Evolutionary conservation across 1,284 basidiomycete species (phyloP).

Genomic region (Rhodotorula sp.): DNA sequence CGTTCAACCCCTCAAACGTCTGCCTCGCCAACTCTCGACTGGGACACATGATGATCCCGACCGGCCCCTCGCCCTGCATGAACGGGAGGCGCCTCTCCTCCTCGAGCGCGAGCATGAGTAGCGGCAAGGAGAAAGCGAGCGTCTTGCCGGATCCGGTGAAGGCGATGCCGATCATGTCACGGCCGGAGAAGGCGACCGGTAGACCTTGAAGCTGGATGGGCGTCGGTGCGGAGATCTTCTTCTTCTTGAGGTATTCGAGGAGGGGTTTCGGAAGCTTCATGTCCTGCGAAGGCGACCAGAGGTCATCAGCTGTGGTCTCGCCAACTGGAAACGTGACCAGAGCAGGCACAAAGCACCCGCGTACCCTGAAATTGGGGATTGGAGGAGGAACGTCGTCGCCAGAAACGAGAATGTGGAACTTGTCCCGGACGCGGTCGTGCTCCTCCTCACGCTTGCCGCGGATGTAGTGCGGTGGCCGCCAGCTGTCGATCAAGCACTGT

Average conservation of each 20-base stretch:
- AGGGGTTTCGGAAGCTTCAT: slow-evolving; percentile 94
- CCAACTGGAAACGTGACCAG: background rate
- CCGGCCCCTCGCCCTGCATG: slow-evolving; percentile 87
- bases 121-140: slow-evolving; percentile 51
- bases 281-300: slow-evolving; percentile 58
- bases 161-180: slow-evolving; percentile 54
- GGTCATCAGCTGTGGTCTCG: too few relatives aligned
- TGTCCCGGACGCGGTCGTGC: slow-evolving; percentile 73
- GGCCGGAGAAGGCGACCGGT: slow-evolving; percentile 66
- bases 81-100: slow-evolving; percentile 89
- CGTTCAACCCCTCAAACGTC: slow-evolving; percentile 89
- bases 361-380: slow-evolving; percentile 81
- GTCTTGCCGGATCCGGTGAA: slow-evolving; percentile 54
- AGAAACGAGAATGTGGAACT: slow-evolving; percentile 73
- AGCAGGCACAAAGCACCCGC: slow-evolving; percentile 39
- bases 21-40: slow-evolving; percentile 91
- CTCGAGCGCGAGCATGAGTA: slow-evolving; percentile 81
- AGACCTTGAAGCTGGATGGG: slow-evolving; percentile 98
- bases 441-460: slow-evolving; percentile 67
- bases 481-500: too few relatives aligned
- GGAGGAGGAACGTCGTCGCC: slow-evolving; percentile 91
- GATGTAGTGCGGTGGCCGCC: slow-evolving; percentile 83
- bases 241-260: slow-evolving; percentile 74
- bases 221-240: slow-evolving; percentile 82
- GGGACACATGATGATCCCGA: slow-evolving; percentile 91